These are phyloP conservation scores for Haplosporangium sp. DNA, from an alignment of 371 early-diverging fungal species.

Conservation along the genomic window DNA sequence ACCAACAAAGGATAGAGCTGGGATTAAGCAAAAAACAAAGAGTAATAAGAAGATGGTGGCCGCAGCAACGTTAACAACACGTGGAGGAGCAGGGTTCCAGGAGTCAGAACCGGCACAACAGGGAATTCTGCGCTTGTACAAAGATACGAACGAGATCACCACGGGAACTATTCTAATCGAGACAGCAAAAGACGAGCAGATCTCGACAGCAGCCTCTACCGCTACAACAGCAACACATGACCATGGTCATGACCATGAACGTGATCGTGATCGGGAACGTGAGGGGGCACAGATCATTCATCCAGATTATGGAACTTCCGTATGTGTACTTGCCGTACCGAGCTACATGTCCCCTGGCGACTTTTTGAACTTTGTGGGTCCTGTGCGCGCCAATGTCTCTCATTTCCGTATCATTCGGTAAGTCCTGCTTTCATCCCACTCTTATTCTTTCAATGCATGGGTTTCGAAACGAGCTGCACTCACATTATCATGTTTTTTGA, in stretches of 20 bases:
- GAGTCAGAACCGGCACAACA: conserved; percentile 45
- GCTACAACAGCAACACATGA: neutral
- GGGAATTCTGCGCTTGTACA: conserved; percentile 83
- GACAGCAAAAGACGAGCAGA: conserved; percentile 1
- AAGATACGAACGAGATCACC: conserved; percentile 59
- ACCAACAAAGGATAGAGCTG: conserved; percentile 12
- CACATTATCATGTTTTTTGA: neutral
- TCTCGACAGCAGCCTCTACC: neutral
- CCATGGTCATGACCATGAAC: neutral
- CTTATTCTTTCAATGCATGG: no score
- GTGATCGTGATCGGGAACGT: conserved; percentile 15
- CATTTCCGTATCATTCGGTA: conserved; percentile 80
- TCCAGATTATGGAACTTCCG: conserved; percentile 58
- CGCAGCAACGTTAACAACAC: neutral
- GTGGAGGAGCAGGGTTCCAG: conserved; percentile 11
- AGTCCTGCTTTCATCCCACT: neutral
- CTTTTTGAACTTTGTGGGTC: conserved; percentile 83
- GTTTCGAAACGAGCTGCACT: conserved; percentile 2
- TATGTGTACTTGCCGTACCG: conserved; percentile 89
- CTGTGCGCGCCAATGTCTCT: conserved; percentile 62
- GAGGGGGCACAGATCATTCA: conserved; percentile 31
- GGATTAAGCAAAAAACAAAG: conserved; percentile 1
- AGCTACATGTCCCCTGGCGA: conserved; percentile 88
- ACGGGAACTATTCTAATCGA: conserved; percentile 39
- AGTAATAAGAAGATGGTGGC: conserved; percentile 8